These are phyloP conservation scores for Rubia balearica DNA, from an alignment of 305 asterid species.

Conservation along the genomic window DNA sequence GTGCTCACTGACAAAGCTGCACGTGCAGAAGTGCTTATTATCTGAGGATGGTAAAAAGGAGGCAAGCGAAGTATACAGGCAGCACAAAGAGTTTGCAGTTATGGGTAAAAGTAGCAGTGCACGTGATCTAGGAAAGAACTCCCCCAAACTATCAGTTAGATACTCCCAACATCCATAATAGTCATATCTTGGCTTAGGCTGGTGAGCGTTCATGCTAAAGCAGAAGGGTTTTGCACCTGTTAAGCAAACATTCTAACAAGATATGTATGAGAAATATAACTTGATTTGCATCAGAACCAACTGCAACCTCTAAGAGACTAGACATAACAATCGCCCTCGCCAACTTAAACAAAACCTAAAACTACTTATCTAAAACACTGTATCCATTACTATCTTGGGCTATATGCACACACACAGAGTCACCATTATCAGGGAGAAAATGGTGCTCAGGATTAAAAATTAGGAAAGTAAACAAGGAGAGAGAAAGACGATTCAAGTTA, in stretches of 20 bases:
- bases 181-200: neutral
- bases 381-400: neutral
- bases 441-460: neutral
- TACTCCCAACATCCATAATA: neutral
- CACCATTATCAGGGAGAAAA: neutral
- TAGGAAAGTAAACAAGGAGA: neutral
- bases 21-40: slow-evolving; percentile 11
- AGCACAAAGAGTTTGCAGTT: neutral
- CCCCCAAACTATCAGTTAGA: neutral
- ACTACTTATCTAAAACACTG: neutral
- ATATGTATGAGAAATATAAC: neutral
- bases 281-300: neutral
- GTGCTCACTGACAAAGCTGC: slow-evolving; percentile 98
- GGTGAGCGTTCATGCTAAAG: neutral
- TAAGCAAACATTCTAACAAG: neutral
- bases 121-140: too few species aligned
- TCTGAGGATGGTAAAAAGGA: neutral
- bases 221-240: neutral
- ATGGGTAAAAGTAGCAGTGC: neutral
- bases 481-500: neutral
- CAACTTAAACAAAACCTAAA: neutral
- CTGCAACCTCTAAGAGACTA: neutral
- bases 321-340: neutral
- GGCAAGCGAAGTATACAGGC: neutral
- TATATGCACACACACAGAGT: neutral